Evolutionary conservation across 495 filamentous ascomycete species (phyloP), one percentile per base, ranked within the genome.

Genomic region (Aspergillus saccharolyticus): DNA sequence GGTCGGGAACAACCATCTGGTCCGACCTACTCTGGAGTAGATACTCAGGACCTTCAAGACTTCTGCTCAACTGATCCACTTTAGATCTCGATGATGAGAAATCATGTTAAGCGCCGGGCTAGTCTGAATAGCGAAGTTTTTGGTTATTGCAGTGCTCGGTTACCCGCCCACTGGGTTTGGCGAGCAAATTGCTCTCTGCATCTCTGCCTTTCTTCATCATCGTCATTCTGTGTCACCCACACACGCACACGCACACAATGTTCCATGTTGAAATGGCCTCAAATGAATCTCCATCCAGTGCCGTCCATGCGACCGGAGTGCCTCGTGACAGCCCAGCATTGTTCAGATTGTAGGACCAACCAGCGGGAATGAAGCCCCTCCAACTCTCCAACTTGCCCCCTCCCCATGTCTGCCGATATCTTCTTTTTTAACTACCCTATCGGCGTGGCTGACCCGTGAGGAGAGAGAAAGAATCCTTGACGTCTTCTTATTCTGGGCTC

Each of bases 281-380:
- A 9, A 12, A 39, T 39, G 9, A 9, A 25, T 47, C 39, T 19
- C 15, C 22, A 42, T 3, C 43, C 39, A 56, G 39, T 48, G 19
- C 47, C 46, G 21, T 21, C 52, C 52, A 54, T 44, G 52, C 39
- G 47, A 50, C 47, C 24, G 47, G 47, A 50, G 6, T n/a, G 21
- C 47, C 47, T 50, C 47, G 47, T 50, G 47, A 50, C 47, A 50
- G 47, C 22, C 52, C 22, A 43, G 52, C 52, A 30, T 44, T 44
- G 52, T 45, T 44, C 25, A 14, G 47, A 42, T 57, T 25, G 18
- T 19, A 22, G 44, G 42, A 30, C 58, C 58, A 60, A 60, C 58
- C 58, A 60, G 58, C 44, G 33, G 42, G 10, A 12, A 46, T 16
- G 18, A 30, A 46, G 46, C 19, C 58, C 58, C 58, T 55, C 58